Evolutionary conservation across 352 stramenopile genomes (phyloP), one percentile per base, ranked within the genome.

Genomic region (Hyaloperonospora brassicae): DNA sequence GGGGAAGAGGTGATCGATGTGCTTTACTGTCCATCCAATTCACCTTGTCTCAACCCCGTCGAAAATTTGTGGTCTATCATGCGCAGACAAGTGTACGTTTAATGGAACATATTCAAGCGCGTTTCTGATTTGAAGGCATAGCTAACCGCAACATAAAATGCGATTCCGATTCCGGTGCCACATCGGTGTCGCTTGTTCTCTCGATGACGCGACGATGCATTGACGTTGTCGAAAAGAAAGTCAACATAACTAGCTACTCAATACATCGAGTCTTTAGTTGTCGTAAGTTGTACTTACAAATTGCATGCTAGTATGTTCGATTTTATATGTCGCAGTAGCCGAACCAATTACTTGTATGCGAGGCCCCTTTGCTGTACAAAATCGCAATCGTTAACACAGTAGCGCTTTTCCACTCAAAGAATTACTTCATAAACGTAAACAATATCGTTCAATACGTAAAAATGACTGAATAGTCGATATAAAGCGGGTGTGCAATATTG

Each of bases 51-150:
- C 5, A 62, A 70, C 27, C 49, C 57, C 0, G 66, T 63, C 2
- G 50, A 64, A 30, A 64, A 62, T 21, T 10, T 65, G 5, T 65
- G 51, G 47, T 47, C 52, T 2, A 24, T 64, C 6, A 34, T 66
- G 0, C 24, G 42, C 0, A 46, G 58, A 2, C 30, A 21, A 11
- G 46, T 64, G 0, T 70, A 66, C 38, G 38, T 17, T 44, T 17
- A 31, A 55, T 24, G 57, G 62, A 1, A 51, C 25, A 11, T 42
- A n/a, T 51, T 8, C 30, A 12, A 31, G 1, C 39, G n/a, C 30
- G 27, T 41, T 0, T 3, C 27, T 42, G n/a, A 56, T 34, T 4
- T 34, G 17, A 34, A 34, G 27, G 4, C 27, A 9, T 4, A 4
- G 2, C 39, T n/a, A 14, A 21, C 36, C 14, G 11, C 36, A 21